Evolutionary conservation across 176 grass and related monocot genomes (phyloP).

Genomic region (Zoysia pacifica): DNA sequence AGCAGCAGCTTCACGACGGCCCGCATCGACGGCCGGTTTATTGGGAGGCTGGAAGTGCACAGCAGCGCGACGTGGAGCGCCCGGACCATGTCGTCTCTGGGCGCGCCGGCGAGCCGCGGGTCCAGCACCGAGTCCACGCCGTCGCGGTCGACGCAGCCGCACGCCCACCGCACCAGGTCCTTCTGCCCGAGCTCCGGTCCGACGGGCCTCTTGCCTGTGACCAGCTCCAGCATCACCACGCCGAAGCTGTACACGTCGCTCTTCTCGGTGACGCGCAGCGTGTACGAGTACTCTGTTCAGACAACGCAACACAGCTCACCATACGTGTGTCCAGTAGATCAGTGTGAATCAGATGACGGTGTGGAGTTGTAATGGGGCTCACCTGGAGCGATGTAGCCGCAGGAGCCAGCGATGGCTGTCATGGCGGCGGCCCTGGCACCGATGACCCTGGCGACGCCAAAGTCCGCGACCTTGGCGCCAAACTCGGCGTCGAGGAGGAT

Average conservation of each 20-base stretch:
- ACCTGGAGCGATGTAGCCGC: conserved; percentile 81
- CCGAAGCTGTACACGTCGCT: conserved; percentile 93
- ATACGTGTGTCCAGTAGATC: conserved; percentile 70
- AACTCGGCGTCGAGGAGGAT: conserved; percentile 84
- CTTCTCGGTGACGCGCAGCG: conserved; percentile 90
- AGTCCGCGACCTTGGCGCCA: conserved; percentile 63
- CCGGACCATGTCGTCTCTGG: conserved; percentile 60
- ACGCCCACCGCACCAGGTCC: conserved; percentile 89
- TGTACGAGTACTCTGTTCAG: conserved; percentile 88
- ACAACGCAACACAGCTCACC: conserved; percentile 43
- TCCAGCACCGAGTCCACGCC: conserved; percentile 65
- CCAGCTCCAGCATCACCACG: conserved; percentile 81
- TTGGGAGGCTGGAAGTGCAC: conserved; percentile 71
- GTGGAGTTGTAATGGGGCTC: background rate
- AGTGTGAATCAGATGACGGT: conserved; percentile 37
- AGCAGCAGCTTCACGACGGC: conserved; percentile 88
- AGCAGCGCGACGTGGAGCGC: conserved; percentile 69
- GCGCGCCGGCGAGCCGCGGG: conserved; percentile 46
- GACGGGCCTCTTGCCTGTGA: conserved; percentile 66
- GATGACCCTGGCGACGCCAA: conserved; percentile 80
- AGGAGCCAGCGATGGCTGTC: conserved; percentile 75
- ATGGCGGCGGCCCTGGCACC: conserved; percentile 56
- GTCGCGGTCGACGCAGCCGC: conserved; percentile 62
- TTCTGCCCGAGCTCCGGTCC: conserved; percentile 85
- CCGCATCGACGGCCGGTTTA: conserved; percentile 81